phyloP scores from a whole-genome alignment of 108 stramenopile genomes.

The Hondaea fermentalgiana region DNA sequence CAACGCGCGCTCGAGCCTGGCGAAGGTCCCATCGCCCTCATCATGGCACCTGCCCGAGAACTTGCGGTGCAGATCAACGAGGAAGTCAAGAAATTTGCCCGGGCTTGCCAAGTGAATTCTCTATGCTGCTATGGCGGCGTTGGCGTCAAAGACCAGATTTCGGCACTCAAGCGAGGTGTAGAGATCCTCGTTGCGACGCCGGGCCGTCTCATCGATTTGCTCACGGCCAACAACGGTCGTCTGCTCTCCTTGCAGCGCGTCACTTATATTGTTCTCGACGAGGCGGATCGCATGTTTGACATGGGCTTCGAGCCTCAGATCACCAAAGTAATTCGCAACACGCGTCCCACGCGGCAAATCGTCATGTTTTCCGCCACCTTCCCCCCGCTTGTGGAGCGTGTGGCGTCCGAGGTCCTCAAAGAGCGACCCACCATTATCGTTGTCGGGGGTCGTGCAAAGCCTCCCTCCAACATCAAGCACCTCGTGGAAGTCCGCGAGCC shows the following conservation, averaged over 20 bases:
- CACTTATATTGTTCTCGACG: slow-evolving; percentile 90
- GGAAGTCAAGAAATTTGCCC: slow-evolving; percentile 54
- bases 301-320: slow-evolving; percentile 99
- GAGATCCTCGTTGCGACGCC: slow-evolving; percentile 95
- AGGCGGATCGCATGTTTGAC: slow-evolving; percentile 98
- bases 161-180: slow-evolving; percentile 85
- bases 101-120: slow-evolving; percentile 8
- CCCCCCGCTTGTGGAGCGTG: slow-evolving; percentile 76
- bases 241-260: slow-evolving; percentile 80
- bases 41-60: slow-evolving; percentile 92
- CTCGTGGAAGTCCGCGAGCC: slow-evolving; percentile 83
- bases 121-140: slow-evolving; percentile 95
- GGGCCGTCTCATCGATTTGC: slow-evolving; percentile 93
- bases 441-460: slow-evolving; percentile 85
- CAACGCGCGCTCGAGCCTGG: slow-evolving; percentile 76
- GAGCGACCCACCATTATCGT: slow-evolving; percentile 82
- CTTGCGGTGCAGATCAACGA: slow-evolving; percentile 85
- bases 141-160: slow-evolving; percentile 90
- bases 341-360: slow-evolving; percentile 86
- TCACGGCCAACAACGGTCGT: slow-evolving; percentile 87
- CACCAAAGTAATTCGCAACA: slow-evolving; percentile 71
- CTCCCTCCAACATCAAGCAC: slow-evolving; percentile 82
- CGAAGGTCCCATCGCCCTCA: slow-evolving; percentile 90
- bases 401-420: slow-evolving; percentile 75
- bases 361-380: slow-evolving; percentile 98